Percentiles rank a stretch among this genome's conserved stretches.
Conservation (phyloP, 441 rosid genomes). For the Pelargonium citronellum region DNA sequence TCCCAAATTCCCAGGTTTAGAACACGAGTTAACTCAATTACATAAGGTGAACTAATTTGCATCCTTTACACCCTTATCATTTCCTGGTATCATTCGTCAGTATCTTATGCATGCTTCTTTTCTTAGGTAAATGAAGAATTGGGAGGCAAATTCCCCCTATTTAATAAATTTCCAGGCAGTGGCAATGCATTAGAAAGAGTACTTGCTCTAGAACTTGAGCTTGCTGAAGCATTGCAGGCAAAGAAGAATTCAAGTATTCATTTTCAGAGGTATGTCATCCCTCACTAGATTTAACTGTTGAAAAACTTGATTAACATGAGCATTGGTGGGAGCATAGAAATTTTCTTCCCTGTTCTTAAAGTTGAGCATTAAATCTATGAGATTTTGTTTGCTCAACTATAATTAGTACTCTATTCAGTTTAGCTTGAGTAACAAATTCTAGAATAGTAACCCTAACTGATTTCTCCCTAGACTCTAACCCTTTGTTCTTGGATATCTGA, state of each 20-base stretch:
- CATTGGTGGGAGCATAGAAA: neutral
- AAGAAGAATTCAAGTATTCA: constrained; percentile 60
- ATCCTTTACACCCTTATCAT: constrained; percentile 6
- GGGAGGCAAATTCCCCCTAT: constrained; percentile 62
- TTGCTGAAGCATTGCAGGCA: constrained; percentile 76
- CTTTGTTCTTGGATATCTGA: no score
- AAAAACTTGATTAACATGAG: constrained; percentile 2
- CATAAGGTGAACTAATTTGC: constrained; percentile 47
- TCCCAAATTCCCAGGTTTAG: constrained; percentile 58
- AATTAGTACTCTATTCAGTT: neutral
- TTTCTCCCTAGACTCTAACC: no score
- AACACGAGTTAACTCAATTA: constrained; percentile 56
- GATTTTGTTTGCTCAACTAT: neutral
- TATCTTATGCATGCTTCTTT: constrained; percentile 20
- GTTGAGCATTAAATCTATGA: neutral
- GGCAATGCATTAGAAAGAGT: constrained; percentile 83
- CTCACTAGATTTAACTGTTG: constrained; percentile 1
- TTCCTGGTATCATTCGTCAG: constrained; percentile 10
- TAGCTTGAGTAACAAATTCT: neutral
- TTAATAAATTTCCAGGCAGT: constrained; percentile 47
- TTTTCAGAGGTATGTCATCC: constrained; percentile 63
- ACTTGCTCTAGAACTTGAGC: constrained; percentile 88
- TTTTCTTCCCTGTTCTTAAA: neutral
- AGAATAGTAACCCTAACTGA: no score
- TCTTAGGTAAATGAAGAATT: constrained; percentile 83